Base-by-base conservation (phyloP, 2,329 filamentous ascomycete species). In the Botrytis byssoidea region DNA sequence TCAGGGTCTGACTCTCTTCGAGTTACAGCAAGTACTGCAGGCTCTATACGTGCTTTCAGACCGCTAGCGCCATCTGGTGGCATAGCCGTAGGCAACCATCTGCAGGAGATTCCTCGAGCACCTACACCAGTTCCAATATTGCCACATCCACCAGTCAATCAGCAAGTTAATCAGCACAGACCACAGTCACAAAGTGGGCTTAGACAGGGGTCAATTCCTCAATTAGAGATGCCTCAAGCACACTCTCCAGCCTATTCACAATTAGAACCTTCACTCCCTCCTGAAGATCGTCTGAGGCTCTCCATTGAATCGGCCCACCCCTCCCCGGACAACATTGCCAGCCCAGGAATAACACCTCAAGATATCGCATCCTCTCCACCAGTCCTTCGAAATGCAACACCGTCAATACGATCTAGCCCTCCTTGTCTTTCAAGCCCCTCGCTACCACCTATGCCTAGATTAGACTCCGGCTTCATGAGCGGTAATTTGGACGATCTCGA, bases 351-450 rank as follows among this genome's bases (percentile, higher is more conserved):
- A 73, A 97, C 94, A 70, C 92, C 94, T 6, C 90, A 90, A 67
- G 93, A 93, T 71, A 93, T 98, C 78, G 92, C 92, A 1, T 98
- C 96, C 0, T 98, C 95, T 5, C 95, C 95, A 22, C 96, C 96
- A 1, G 86, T 97, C 1, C 90, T 94, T 75, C 88, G 89, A 76
- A 87, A 87, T 55, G 85, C 86, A 44, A 90, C 88, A 74, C 71
- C 71, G 16, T 90, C 92, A 7, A 88, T 89, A 42, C 89, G 91
- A 40, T 97, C 95, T 3, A 98, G 95, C 80, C 96, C 95, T 3
- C 87, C 90, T 61, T 86, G 94, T 68, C 89, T 89, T 12, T 88
- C 89, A 0, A 90, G 91, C 85, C 87, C 85, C 0, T 84, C 86
- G 35, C 81, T 90, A 40, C 89, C 90, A 70, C 86, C 87, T 8